Evolutionary conservation across 2,329 filamentous ascomycete species (phyloP).

Genomic region (Cercospora zeae-maydis): DNA sequence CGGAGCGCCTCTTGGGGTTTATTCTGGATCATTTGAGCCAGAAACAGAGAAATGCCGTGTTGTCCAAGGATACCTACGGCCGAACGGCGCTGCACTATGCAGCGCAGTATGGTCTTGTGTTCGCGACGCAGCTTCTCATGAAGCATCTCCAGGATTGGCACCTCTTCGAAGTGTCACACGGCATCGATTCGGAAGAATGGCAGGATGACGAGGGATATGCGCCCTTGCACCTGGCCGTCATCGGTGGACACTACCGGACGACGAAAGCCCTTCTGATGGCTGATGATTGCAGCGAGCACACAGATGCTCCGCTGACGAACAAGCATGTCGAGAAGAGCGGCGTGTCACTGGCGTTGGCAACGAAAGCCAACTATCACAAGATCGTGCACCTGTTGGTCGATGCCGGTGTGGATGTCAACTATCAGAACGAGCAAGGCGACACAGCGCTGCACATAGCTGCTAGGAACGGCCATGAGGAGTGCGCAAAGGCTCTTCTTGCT

Average conservation of each 20-base stretch:
- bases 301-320: slow-evolving; percentile 55
- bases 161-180: slow-evolving; percentile 77
- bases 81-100: slow-evolving; percentile 88
- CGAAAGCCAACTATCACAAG: slow-evolving; percentile 76
- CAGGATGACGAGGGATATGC: slow-evolving; percentile 90
- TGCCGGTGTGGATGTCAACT: slow-evolving; percentile 88
- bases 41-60: slow-evolving; percentile 65
- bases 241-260: slow-evolving; percentile 83
- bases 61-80: slow-evolving; percentile 71
- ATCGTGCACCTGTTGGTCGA: slow-evolving; percentile 87
- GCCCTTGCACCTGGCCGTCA: slow-evolving; percentile 86
- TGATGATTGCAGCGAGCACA: slow-evolving; percentile 37
- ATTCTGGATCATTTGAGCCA: slow-evolving; percentile 65
- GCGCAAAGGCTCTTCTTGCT: slow-evolving; percentile 70
- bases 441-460: slow-evolving; percentile 90
- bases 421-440: slow-evolving; percentile 84
- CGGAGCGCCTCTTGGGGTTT: slow-evolving; percentile 63
- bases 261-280: slow-evolving; percentile 76
- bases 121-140: slow-evolving; percentile 85
- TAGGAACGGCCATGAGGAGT: slow-evolving; percentile 78
- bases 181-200: slow-evolving; percentile 84
- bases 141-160: slow-evolving; percentile 84
- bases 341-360: slow-evolving; percentile 80
- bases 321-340: slow-evolving; percentile 76
- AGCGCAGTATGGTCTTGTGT: slow-evolving; percentile 88